Conservation (phyloP, 176 grass and related monocot species). For the Oryza meyeriana region DNA sequence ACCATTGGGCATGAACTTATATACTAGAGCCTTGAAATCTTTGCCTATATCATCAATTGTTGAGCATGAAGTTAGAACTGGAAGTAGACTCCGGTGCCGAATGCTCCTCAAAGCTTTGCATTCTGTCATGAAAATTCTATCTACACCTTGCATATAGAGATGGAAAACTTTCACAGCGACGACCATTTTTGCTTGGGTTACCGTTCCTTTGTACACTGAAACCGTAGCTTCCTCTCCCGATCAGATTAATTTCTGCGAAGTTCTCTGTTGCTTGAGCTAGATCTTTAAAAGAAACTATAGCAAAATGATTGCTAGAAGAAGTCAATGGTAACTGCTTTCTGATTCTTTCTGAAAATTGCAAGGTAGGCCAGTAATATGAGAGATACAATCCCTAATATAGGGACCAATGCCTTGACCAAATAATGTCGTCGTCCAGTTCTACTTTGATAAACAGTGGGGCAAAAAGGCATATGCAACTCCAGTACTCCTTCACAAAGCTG, state of each 20-base stretch:
- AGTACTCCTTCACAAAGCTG: conserved; percentile 40
- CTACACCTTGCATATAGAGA: conserved; percentile 41
- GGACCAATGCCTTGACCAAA: conserved; percentile 13
- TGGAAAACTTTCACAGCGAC: conserved; percentile 61
- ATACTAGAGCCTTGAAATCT: conserved; percentile 58
- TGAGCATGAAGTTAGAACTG: conserved; percentile 53
- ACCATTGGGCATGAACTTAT: conserved; percentile 48
- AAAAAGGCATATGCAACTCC: conserved; percentile 40
- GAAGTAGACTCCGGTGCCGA: conserved; percentile 56
- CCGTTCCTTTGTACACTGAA: conserved; percentile 48
- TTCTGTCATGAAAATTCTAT: conserved; percentile 61
- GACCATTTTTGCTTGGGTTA: conserved; percentile 19
- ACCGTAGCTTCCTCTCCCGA: conserved; percentile 45
- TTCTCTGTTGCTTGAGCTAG: conserved; percentile 30
- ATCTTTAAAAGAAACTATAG: conserved; percentile 39
- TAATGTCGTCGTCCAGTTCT: conserved; percentile 2
- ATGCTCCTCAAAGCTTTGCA: conserved; percentile 46
- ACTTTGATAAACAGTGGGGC: neutral
- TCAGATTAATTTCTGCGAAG: conserved; percentile 28
- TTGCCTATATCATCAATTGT: conserved; percentile 43
- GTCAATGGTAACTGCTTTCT: neutral
- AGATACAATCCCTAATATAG: neutral
- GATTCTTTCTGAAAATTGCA: neutral
- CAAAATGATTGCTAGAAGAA: neutral
- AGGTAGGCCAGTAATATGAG: conserved; percentile 13